Conservation (phyloP, 495 filamentous ascomycete genomes). For the Staphylotrichum tortipilum region DNA sequence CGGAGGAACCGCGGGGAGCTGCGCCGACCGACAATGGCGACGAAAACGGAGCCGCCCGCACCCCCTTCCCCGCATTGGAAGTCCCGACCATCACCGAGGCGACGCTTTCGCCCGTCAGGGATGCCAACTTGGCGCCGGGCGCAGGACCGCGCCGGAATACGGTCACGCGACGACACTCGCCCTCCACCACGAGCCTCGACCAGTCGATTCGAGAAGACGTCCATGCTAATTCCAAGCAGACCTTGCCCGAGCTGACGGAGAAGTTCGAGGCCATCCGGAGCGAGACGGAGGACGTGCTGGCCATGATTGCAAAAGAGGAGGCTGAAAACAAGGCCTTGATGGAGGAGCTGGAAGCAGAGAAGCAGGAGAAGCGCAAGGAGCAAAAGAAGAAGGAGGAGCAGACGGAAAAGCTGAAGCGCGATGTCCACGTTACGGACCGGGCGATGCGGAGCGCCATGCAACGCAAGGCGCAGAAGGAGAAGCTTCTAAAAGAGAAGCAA, state of each 20-base stretch:
- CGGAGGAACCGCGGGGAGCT: constrained; percentile 36
- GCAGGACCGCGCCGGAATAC: constrained; percentile 54
- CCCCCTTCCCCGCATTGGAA: constrained; percentile 42
- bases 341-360: constrained; percentile 62
- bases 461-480: constrained; percentile 71
- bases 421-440: constrained; percentile 71
- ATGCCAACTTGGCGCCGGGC: constrained; percentile 47
- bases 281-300: constrained; percentile 55
- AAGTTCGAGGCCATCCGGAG: constrained; percentile 61
- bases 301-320: constrained; percentile 52
- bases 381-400: constrained; percentile 80
- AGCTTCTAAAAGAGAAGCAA: constrained; percentile 64
- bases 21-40: constrained; percentile 29
- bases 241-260: constrained; percentile 53
- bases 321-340: constrained; percentile 58
- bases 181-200: constrained; percentile 55
- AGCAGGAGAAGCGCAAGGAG: constrained; percentile 63
- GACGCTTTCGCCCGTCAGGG: constrained; percentile 50
- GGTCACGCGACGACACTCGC: constrained; percentile 67
- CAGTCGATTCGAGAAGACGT: constrained; percentile 39
- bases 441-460: constrained; percentile 77
- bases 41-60: constrained; percentile 31
- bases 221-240: constrained; percentile 34
- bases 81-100: constrained; percentile 45
- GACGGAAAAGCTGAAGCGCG: constrained; percentile 69